Evolutionary conservation across 768 basidiomycete species (phyloP).

Genomic region (Termitomyces sp.): DNA sequence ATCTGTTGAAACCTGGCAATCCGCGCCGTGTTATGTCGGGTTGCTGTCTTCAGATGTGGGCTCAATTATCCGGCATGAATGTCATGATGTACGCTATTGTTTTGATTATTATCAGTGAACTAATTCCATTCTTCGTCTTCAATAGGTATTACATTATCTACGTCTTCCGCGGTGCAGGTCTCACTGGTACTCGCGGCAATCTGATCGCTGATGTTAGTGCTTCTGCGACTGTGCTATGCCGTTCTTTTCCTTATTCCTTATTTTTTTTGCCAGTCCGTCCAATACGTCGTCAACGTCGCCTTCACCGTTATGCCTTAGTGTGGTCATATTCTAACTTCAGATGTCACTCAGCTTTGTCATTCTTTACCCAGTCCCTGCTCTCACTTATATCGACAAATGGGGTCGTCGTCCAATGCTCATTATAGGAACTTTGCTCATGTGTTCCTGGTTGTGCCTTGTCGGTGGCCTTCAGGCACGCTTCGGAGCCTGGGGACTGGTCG

Average conservation of each 20-base stretch:
- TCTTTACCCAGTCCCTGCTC: conserved; percentile 35
- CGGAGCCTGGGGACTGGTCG: conserved; percentile 57
- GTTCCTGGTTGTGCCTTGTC: conserved; percentile 74
- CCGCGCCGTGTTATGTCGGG: conserved; percentile 71
- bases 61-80: conserved; percentile 74
- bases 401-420: conserved; percentile 77
- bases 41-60: conserved; percentile 75
- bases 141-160: conserved; percentile 67
- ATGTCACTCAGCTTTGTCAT: conserved; percentile 24
- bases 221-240: background rate
- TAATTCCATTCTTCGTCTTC: background rate
- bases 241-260: background rate
- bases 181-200: conserved; percentile 68
- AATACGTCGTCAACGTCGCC: conserved; percentile 52
- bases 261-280: conserved; percentile 46
- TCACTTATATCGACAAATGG: conserved; percentile 72
- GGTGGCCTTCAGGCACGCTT: conserved; percentile 70
- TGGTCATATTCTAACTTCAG: conserved; percentile 42
- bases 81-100: conserved; percentile 62
- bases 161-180: conserved; percentile 74
- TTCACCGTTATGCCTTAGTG: conserved; percentile 35
- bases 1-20: conserved; percentile 64
- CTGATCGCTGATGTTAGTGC: conserved; percentile 56
- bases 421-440: conserved; percentile 63
- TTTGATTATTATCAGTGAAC: background rate